Evolutionary conservation across 106 monocot genomes (phyloP), one percentile per base, ranked within the genome.

Genomic region (Triglochin maritima): DNA sequence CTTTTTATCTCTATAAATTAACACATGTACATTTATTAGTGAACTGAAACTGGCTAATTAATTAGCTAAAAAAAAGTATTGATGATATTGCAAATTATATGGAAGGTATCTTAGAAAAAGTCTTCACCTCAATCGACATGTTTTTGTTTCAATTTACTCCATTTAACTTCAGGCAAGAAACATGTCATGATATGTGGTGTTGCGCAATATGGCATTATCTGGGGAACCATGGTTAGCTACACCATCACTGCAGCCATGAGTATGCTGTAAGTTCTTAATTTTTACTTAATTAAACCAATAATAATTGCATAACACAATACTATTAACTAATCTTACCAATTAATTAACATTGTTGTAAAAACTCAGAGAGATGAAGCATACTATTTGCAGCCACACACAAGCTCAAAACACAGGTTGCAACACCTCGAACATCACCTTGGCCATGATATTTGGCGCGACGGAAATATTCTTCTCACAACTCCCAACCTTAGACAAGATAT

Each of bases 211-310:
- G 16, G 61, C 7, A 17, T 56, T 45, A 69, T 80, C 9, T 84
- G 76, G 80, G 80, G 84, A 72, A 77, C 69, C 12, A 63, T 84
- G 84, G 73, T 84, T 43, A 80, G 80, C 7, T 84, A 84, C 51
- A 84, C 80, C 60, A 69, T 84, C n/a, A 84, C 80, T 65, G 73
- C 73, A 60, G 64, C 73, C 46, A 80, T 80, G 62, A 84, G 84
- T 46, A 72, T 83, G 72, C 76, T 79, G 83, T 83, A 59, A 76
- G 79, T 64, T 55, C 15, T 7, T 66, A 4, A 17, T 29, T 4
- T 16, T 3, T 7, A 49, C 41, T 65, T 63, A 7, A 54, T 54
- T 13, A 54, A 54, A 9, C 54, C 13, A 54, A 9, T 8, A 9
- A 9, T 54, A 13, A 9, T 8, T 54, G 8, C 54, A 54, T 9